These are phyloP conservation scores for Nigrospora oryzae DNA, from an alignment of 2,329 filamentous ascomycete species.

Conservation along the genomic window DNA sequence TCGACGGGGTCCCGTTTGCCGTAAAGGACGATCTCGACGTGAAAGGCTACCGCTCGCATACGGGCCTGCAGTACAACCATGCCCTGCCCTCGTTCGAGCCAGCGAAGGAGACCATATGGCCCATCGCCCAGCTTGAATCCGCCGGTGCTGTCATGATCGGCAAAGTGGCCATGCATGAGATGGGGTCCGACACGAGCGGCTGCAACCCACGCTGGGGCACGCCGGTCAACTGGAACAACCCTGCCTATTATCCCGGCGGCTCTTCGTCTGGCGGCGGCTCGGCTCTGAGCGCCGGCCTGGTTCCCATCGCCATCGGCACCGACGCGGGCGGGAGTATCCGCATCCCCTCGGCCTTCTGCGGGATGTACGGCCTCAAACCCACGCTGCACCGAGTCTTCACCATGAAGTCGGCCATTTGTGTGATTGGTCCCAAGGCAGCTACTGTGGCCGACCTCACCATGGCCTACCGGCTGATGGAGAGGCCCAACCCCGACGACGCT, in stretches of 20 bases:
- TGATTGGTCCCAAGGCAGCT: slow-evolving; percentile 67
- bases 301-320: slow-evolving; percentile 68
- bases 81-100: slow-evolving; percentile 40
- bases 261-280: slow-evolving; percentile 73
- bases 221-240: slow-evolving; percentile 70
- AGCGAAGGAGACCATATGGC: slow-evolving; percentile 55
- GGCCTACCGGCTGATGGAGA: slow-evolving; percentile 73
- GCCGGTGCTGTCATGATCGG: slow-evolving; percentile 69
- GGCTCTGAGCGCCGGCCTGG: slow-evolving; percentile 58
- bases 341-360: slow-evolving; percentile 68
- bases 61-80: slow-evolving; percentile 55
- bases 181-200: slow-evolving; percentile 75
- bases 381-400: slow-evolving; percentile 61
- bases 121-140: slow-evolving; percentile 61
- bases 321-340: slow-evolving; percentile 72
- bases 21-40: slow-evolving; percentile 76
- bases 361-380: slow-evolving; percentile 74
- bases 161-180: slow-evolving; percentile 73
- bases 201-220: slow-evolving; percentile 72
- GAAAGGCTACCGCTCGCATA: slow-evolving; percentile 59
- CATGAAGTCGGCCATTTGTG: slow-evolving; percentile 45
- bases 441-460: slow-evolving; percentile 71
- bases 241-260: slow-evolving; percentile 69
- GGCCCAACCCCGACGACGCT: slow-evolving; percentile 57
- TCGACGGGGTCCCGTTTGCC: slow-evolving; percentile 77